A percentile compares a stretch with the other conserved stretches of the same genome.
These are phyloP conservation scores for Trypanosoma avium DNA, from an alignment of 208 protist species.

Conservation along the genomic window DNA sequence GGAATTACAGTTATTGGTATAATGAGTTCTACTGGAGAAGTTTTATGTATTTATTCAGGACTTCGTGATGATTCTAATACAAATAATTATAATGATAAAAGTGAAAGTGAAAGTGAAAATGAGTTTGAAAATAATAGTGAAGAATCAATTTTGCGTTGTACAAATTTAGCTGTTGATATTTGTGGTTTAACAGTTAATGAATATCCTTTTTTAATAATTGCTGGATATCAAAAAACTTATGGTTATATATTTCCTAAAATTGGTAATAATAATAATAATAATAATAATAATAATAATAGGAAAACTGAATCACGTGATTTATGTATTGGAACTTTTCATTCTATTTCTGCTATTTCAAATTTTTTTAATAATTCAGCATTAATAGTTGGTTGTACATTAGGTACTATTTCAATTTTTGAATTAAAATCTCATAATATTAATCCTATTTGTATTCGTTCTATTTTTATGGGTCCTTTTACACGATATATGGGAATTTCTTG, in stretches of 20 bases:
- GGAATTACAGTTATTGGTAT: conserved; percentile 19
- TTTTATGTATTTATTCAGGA: conserved; percentile 18
- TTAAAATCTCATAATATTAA: not conserved
- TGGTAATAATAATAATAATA: not conserved
- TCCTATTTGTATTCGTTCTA: conserved; percentile 14
- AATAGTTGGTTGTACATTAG: conserved; percentile 16
- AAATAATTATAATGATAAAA: not conserved
- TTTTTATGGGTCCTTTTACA: conserved; percentile 19
- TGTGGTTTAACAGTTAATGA: conserved; percentile 14
- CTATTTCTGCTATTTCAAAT: conserved; percentile 15
- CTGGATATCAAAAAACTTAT: conserved; percentile 1
- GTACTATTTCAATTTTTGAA: conserved; percentile 20
- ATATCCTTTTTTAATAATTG: conserved; percentile 14
- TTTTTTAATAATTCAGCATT: not conserved
- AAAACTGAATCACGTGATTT: conserved; percentile 11
- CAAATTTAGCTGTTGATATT: conserved; percentile 14
- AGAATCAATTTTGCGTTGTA: not conserved
- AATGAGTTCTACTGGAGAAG: conserved; percentile 24
- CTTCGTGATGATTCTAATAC: conserved; percentile 3
- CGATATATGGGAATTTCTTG: conserved; percentile 10
- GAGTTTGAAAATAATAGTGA: no score
- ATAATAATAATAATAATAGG: not conserved
- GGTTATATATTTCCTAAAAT: conserved; percentile 7
- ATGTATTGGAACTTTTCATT: conserved; percentile 13
- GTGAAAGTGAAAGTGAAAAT: no score